These are phyloP conservation scores for Naganishia antarctica DNA, from an alignment of 768 basidiomycete genomes.

Conservation along the genomic window DNA sequence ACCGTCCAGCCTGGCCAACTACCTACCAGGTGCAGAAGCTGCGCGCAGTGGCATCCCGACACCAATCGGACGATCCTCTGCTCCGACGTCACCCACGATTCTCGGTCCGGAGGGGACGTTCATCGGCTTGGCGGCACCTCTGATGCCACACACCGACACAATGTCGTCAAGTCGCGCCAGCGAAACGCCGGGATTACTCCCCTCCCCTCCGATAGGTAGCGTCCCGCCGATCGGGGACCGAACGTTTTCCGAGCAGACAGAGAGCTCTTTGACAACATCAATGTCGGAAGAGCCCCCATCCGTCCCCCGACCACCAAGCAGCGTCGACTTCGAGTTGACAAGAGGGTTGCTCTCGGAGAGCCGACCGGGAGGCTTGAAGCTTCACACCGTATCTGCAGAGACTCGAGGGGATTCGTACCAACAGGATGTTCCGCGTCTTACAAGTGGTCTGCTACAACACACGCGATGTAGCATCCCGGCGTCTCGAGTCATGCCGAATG, in stretches of 20 bases:
- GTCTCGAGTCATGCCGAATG: constrained; percentile 80
- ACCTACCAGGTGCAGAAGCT: background rate
- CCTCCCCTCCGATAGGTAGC: constrained; percentile 7
- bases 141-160: background rate
- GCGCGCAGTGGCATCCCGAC: background rate
- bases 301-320: constrained; percentile 4
- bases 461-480: constrained; percentile 69
- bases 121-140: too few species aligned
- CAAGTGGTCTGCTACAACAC: constrained; percentile 60
- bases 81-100: background rate
- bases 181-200: background rate
- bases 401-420: background rate
- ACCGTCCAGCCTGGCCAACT: background rate
- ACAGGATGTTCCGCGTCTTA: constrained; percentile 27
- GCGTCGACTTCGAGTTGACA: background rate
- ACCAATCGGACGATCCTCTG: background rate
- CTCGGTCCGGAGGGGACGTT: background rate
- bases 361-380: background rate
- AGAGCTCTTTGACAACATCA: constrained; percentile 20
- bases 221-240: background rate
- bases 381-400: background rate
- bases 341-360: background rate
- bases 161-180: background rate
- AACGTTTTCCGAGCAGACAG: constrained; percentile 11
- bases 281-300: constrained; percentile 11